Evolutionary conservation across 495 filamentous ascomycete genomes (phyloP).

Genomic region (Neurospora discreta): DNA sequence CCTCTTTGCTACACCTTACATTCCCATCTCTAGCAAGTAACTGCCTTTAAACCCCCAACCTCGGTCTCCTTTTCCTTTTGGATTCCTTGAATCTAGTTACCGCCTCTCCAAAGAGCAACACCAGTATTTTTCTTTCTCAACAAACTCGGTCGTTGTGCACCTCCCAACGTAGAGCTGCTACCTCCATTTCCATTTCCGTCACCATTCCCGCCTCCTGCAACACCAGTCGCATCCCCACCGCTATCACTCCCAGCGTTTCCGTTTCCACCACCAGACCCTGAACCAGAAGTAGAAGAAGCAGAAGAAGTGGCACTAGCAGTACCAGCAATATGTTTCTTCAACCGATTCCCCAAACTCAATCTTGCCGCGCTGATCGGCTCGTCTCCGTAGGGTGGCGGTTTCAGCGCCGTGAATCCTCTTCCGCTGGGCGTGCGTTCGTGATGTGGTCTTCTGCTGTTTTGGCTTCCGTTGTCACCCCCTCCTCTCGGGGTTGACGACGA

Average conservation of each 20-base stretch:
- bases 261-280: not conserved
- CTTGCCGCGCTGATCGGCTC: conserved; percentile 31
- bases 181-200: not conserved
- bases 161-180: not conserved
- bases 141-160: not conserved
- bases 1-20: not conserved
- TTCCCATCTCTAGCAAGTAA: not conserved
- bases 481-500: not conserved
- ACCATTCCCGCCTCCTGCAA: not conserved
- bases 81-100: not conserved
- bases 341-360: conserved; percentile 34
- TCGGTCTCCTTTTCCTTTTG: not conserved
- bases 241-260: not conserved
- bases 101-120: not conserved
- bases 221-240: not conserved
- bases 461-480: not conserved
- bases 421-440: not conserved
- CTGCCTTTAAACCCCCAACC: not conserved
- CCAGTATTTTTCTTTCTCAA: not conserved
- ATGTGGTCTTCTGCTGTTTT: not conserved
- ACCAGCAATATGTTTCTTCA: conserved; percentile 19
- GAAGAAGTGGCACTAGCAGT: not conserved
- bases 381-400: conserved; percentile 10
- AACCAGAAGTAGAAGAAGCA: not conserved
- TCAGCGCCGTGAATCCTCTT: conserved; percentile 1